phyloP scores from a whole-genome alignment of 306 rosid species.

The Gillenia trifoliata region DNA sequence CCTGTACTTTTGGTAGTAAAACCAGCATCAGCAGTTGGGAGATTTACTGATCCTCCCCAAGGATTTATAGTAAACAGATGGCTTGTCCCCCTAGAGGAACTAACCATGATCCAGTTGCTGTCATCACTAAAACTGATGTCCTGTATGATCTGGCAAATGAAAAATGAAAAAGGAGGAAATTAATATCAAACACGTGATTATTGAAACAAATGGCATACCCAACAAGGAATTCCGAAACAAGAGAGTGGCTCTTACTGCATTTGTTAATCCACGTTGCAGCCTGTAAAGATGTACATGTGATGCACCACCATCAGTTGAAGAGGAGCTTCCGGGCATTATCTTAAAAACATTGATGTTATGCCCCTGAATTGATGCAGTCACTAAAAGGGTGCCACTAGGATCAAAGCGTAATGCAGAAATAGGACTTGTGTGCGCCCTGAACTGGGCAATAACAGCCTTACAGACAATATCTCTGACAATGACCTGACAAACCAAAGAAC shows the following conservation, averaged over 20 bases:
- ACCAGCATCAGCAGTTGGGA: slow-evolving; percentile 49
- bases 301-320: slow-evolving; percentile 40
- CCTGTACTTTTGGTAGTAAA: slow-evolving; percentile 36
- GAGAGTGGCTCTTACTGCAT: slow-evolving; percentile 58
- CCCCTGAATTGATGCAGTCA: slow-evolving; percentile 91
- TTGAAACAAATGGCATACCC: background rate
- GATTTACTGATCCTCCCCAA: slow-evolving; percentile 64
- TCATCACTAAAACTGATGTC: slow-evolving; percentile 91
- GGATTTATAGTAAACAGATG: slow-evolving; percentile 95
- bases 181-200: slow-evolving; percentile 3
- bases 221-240: slow-evolving; percentile 9
- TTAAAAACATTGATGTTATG: slow-evolving; percentile 89
- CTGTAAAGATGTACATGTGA: slow-evolving; percentile 73
- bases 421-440: slow-evolving; percentile 89
- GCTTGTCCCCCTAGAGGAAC: slow-evolving; percentile 95
- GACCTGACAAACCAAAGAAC: slow-evolving; percentile 49
- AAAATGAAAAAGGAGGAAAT: background rate
- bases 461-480: slow-evolving; percentile 79
- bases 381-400: slow-evolving; percentile 88
- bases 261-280: slow-evolving; percentile 90
- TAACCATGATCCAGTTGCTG: slow-evolving; percentile 98
- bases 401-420: slow-evolving; percentile 92
- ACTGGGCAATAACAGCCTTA: slow-evolving; percentile 71
- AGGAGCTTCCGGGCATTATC: slow-evolving; percentile 60
- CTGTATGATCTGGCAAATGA: slow-evolving; percentile 76